A percentile compares a stretch with the other conserved stretches of the same genome.
phyloP scores from a whole-genome alignment of 2,329 filamentous ascomycete species.

The Gremmenia infestans region DNA sequence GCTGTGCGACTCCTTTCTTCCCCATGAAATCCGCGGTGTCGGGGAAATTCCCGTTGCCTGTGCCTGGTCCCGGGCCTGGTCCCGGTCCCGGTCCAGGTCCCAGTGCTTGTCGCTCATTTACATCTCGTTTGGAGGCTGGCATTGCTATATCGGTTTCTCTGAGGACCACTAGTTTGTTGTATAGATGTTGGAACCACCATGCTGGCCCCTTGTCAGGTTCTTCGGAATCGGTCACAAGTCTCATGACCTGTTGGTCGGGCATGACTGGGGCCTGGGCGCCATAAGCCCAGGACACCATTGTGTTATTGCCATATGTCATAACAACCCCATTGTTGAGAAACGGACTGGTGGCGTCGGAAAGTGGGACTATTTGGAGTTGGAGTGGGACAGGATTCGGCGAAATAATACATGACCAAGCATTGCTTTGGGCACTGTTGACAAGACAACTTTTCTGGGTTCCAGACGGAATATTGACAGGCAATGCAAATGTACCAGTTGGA shows the following conservation, averaged over 20 bases:
- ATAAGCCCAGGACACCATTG: constrained; percentile 44
- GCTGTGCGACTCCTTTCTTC: constrained; percentile 35
- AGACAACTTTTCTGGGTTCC: constrained; percentile 52
- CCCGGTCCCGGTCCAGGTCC: no score
- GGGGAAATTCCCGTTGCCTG: no score
- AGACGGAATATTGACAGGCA: constrained; percentile 48
- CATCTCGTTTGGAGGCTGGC: constrained; percentile 16
- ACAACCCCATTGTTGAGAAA: constrained; percentile 28
- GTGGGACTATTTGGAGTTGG: constrained; percentile 17
- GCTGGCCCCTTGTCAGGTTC: constrained; percentile 54
- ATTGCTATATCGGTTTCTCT: constrained; percentile 16
- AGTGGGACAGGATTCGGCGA: constrained; percentile 19
- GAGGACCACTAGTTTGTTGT: constrained; percentile 61
- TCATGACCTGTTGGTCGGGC: constrained; percentile 40
- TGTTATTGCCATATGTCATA: constrained; percentile 36
- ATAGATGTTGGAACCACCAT: constrained; percentile 56
- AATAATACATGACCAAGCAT: constrained; percentile 61
- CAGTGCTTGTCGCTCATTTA: not conserved
- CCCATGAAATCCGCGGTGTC: constrained; percentile 13
- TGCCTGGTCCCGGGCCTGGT: no score
- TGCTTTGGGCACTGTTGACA: constrained; percentile 46
- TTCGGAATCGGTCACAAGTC: constrained; percentile 52
- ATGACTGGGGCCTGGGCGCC: constrained; percentile 56
- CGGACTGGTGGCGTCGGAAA: constrained; percentile 17
- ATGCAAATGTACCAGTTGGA: constrained; percentile 48